Base-by-base conservation (phyloP, 2,329 filamentous ascomycete species). In the Exophiala xenobiotica region DNA sequence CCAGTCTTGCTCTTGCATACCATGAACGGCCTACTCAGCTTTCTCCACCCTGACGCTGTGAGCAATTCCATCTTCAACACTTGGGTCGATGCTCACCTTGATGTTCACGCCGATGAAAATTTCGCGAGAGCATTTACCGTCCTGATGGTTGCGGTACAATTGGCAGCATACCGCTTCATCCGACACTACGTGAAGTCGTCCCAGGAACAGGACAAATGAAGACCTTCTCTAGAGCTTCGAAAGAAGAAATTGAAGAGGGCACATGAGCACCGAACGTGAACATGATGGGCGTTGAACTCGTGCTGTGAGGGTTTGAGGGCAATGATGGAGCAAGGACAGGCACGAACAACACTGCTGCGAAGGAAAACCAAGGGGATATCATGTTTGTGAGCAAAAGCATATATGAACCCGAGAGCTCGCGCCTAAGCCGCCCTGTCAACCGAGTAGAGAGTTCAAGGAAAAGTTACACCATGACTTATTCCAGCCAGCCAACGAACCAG, bases 111-210 rank as follows among this genome's bases (percentile, higher is more conserved):
- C 14, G 60, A 68, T 42, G 65, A 71, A 23, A 57, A 61, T 9
- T 50, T 71, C n/a, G 71, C 70, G 48, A 71, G 67, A 66, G 61
- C 61, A 29, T 73, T 70, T 50, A 70, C 69, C 16, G 57, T 61
- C 8, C 44, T 71, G 40, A 71, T 72, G 65, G 68, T 73, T 5
- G 51, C 65, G 7, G 50, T 70, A 6, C 69, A 72, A 45, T 50
- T 71, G 22, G 54, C 66, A 16, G 33, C 51, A n/a, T 54, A 55
- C 23, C 16, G 31, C n/a, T 35, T 16, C 2, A 6, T 35, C 18
- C 31, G 31, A 35, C n/a, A 35, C 9, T 12, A 35, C 18, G 12
- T 12, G 31, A 33, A 14, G 31, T 35, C 31, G 18, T 35, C n/a
- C 26, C 2, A n/a, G 37, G 6, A 38, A 27, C 12, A n/a, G 31